Conservation (phyloP, 768 basidiomycete species). For the Podaxis sp. region DNA sequence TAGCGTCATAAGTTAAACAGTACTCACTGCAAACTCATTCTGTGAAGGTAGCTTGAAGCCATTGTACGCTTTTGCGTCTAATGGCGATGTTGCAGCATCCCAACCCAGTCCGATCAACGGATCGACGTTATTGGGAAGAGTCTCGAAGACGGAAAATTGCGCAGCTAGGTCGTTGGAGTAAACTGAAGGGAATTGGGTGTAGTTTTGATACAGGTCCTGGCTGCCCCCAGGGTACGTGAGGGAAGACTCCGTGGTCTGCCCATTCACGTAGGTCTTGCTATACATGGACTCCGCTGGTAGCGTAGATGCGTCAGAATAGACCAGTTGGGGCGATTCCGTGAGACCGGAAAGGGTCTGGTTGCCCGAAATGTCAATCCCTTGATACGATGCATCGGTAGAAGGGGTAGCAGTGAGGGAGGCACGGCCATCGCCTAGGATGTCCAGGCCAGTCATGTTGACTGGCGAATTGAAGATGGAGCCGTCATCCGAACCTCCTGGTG, state of each 20-base stretch:
- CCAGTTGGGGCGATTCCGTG: constrained; percentile 30
- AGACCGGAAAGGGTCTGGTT: constrained; percentile 31
- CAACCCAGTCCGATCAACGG: constrained; percentile 30
- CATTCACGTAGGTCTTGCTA: constrained; percentile 13
- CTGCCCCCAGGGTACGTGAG: constrained; percentile 10
- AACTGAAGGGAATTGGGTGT: constrained; percentile 30
- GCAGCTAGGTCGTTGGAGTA: constrained; percentile 30
- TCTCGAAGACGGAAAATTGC: constrained; percentile 34
- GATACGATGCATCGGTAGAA: constrained; percentile 29
- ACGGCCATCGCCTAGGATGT: constrained; percentile 11
- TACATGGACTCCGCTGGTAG: constrained; percentile 17
- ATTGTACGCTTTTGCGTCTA: constrained; percentile 29
- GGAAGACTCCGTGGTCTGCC: constrained; percentile 12
- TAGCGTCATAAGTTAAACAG: background rate
- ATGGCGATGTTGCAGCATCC: constrained; percentile 24
- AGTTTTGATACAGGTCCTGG: constrained; percentile 10
- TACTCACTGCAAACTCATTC: constrained; percentile 31
- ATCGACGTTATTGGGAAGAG: constrained; percentile 26
- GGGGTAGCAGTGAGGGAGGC: constrained; percentile 28
- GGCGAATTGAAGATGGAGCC: constrained; percentile 26
- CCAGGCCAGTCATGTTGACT: constrained; percentile 10
- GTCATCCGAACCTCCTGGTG: constrained; percentile 31
- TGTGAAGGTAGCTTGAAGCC: constrained; percentile 31
- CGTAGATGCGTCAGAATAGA: constrained; percentile 21
- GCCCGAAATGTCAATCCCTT: constrained; percentile 34